A percentile compares a stretch with the other conserved stretches of the same genome.
Conservation (phyloP, 192 early-diverging fungal genomes). For the Coemansia sp. region DNA sequence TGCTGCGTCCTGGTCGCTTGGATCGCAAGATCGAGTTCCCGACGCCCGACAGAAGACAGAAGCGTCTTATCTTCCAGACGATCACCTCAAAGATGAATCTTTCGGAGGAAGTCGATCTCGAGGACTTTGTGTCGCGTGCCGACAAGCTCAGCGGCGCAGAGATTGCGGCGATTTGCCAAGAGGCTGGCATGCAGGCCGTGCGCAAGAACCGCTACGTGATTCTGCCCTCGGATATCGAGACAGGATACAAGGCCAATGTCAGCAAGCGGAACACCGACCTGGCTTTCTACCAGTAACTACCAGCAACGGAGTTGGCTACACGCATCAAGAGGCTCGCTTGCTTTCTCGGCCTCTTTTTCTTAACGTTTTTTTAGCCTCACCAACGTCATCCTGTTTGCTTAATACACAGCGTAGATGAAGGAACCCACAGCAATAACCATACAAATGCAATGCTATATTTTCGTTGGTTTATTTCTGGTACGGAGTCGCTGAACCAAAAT, state of each 20-base stretch:
- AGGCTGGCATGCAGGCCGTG: slow-evolving; percentile 98
- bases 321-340: no score
- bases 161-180: slow-evolving; percentile 96
- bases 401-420: no score
- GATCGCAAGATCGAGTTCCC: slow-evolving; percentile 99
- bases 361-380: no score
- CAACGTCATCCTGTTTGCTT: no score
- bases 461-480: slow-evolving; percentile 13
- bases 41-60: slow-evolving; percentile 93
- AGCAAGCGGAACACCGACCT: slow-evolving; percentile 95
- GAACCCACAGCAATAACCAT: no score
- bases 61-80: slow-evolving; percentile 96
- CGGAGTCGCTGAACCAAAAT: slow-evolving; percentile 69
- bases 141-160: slow-evolving; percentile 97
- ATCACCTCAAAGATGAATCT: slow-evolving; percentile 96
- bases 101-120: slow-evolving; percentile 95
- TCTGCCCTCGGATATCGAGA: slow-evolving; percentile 92
- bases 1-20: slow-evolving; percentile 93
- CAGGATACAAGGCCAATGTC: slow-evolving; percentile 92
- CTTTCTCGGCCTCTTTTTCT: no score
- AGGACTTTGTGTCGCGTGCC: slow-evolving; percentile 95
- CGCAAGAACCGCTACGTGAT: slow-evolving; percentile 97
- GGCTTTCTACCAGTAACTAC: slow-evolving; percentile 95
- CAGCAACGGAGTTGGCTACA: no score
- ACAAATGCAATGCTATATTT: background rate